Evolutionary conservation across 805 yeast genomes (phyloP).

Genomic region (Scheffersomyces coipomensis): DNA sequence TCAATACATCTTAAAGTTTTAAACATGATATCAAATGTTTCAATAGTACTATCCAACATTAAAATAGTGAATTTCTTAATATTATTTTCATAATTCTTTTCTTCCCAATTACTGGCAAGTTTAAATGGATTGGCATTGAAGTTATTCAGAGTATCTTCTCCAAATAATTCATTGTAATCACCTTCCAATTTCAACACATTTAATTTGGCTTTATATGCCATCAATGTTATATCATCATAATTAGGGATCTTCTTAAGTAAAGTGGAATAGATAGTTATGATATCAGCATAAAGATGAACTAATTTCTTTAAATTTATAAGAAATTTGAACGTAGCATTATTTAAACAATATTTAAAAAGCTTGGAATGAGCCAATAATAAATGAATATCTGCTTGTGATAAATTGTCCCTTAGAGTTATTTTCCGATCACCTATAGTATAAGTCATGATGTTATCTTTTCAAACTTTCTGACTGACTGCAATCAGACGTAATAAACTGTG

Average conservation of each 20-base stretch:
- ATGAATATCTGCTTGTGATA: slow-evolving; percentile 21
- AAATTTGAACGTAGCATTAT: slow-evolving; percentile 23
- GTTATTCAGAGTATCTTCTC: slow-evolving; percentile 10
- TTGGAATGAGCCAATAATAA: slow-evolving; percentile 26
- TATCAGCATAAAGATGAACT: slow-evolving; percentile 36
- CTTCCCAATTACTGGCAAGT: slow-evolving; percentile 19
- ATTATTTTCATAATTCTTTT: slow-evolving; percentile 20
- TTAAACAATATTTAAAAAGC: slow-evolving; percentile 33
- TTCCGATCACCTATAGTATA: slow-evolving; percentile 37
- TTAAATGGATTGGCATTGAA: slow-evolving; percentile 3
- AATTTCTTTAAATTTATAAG: slow-evolving; percentile 27
- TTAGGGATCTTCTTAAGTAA: slow-evolving; percentile 36
- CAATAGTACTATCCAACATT: slow-evolving; percentile 14
- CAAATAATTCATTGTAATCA: slow-evolving; percentile 28
- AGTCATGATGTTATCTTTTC: slow-evolving; percentile 23
- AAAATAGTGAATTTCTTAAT: slow-evolving; percentile 19
- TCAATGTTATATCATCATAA: slow-evolving; percentile 38
- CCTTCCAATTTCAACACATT: slow-evolving; percentile 26
- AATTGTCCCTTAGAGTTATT: slow-evolving; percentile 20
- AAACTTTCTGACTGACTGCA: background rate
- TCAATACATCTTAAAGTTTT: slow-evolving; percentile 34
- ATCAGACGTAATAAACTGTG: background rate
- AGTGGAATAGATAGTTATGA: slow-evolving; percentile 38
- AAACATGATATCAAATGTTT: slow-evolving; percentile 14
- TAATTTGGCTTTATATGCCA: slow-evolving; percentile 22